Conservation (phyloP, 768 basidiomycete genomes). For the Boletus reticuloceps region DNA sequence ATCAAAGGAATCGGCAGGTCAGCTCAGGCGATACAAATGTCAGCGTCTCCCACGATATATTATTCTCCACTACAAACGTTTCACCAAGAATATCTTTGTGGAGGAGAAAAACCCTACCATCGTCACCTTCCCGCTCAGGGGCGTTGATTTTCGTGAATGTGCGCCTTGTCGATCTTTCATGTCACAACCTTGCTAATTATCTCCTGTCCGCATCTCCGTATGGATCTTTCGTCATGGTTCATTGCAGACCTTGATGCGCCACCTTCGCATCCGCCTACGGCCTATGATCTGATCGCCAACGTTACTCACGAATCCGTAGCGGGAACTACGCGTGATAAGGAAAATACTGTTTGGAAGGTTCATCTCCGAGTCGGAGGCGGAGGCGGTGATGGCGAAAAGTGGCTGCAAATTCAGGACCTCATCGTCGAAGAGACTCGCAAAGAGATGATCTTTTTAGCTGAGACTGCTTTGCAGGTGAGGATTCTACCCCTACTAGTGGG, state of each 20-base stretch:
- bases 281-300: slow-evolving; percentile 95
- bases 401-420: slow-evolving; percentile 96
- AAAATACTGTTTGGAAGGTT: slow-evolving; percentile 89
- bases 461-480: slow-evolving; percentile 89
- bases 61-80: slow-evolving; percentile 93
- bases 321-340: slow-evolving; percentile 92
- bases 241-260: slow-evolving; percentile 74
- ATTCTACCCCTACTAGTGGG: not conserved
- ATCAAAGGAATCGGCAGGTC: slow-evolving; percentile 77
- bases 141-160: slow-evolving; percentile 93
- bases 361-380: slow-evolving; percentile 76
- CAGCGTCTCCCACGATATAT: slow-evolving; percentile 88
- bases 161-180: slow-evolving; percentile 36
- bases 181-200: slow-evolving; percentile 19
- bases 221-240: slow-evolving; percentile 20
- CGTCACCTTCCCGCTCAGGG: slow-evolving; percentile 93
- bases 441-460: slow-evolving; percentile 97
- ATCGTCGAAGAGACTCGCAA: slow-evolving; percentile 95
- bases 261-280: slow-evolving; percentile 53
- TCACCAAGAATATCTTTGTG: slow-evolving; percentile 94
- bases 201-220: slow-evolving; percentile 16
- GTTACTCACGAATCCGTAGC: slow-evolving; percentile 93
- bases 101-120: slow-evolving; percentile 99
- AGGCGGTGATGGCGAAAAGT: slow-evolving; percentile 83
- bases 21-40: slow-evolving; percentile 87